These are phyloP conservation scores for Neurospora sp. DNA, from an alignment of 2,329 filamentous ascomycete species.

Conservation along the genomic window DNA sequence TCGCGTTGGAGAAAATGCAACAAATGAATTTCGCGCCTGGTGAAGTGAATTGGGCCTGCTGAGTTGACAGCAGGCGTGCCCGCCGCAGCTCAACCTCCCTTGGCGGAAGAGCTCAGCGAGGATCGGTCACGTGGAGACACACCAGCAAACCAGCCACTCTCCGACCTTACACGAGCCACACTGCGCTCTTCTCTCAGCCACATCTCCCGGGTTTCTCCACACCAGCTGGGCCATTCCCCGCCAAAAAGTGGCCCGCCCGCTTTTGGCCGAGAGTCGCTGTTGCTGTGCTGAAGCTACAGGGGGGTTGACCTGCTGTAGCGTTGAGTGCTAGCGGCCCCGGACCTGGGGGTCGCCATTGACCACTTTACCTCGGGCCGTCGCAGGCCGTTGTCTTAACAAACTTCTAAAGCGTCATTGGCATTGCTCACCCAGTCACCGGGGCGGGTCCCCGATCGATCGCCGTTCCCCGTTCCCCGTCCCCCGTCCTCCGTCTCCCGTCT, in stretches of 20 bases:
- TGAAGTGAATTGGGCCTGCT: background rate
- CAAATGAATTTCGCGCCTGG: background rate
- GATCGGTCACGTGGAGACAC: background rate
- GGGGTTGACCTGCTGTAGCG: background rate
- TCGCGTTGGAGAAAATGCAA: conserved; percentile 17
- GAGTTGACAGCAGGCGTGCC: background rate
- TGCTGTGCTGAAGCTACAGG: background rate
- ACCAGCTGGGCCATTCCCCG: background rate
- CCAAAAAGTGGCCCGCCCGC: background rate
- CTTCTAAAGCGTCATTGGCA: background rate
- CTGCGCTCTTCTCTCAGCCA: background rate
- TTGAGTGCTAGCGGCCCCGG: background rate
- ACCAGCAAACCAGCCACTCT: background rate
- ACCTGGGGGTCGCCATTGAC: background rate
- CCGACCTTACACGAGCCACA: background rate
- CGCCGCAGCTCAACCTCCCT: background rate
- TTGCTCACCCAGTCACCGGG: background rate
- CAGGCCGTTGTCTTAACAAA: conserved; percentile 11
- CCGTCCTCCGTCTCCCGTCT: background rate
- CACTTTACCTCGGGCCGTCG: conserved; percentile 23
- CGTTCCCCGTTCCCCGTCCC: background rate
- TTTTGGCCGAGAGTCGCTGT: background rate
- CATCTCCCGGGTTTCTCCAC: background rate
- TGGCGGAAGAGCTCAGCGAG: background rate
- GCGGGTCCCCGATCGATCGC: conserved; percentile 3